These are phyloP conservation scores for Phytophthora sp. DNA, from an alignment of 352 stramenopile species.

Conservation along the genomic window DNA sequence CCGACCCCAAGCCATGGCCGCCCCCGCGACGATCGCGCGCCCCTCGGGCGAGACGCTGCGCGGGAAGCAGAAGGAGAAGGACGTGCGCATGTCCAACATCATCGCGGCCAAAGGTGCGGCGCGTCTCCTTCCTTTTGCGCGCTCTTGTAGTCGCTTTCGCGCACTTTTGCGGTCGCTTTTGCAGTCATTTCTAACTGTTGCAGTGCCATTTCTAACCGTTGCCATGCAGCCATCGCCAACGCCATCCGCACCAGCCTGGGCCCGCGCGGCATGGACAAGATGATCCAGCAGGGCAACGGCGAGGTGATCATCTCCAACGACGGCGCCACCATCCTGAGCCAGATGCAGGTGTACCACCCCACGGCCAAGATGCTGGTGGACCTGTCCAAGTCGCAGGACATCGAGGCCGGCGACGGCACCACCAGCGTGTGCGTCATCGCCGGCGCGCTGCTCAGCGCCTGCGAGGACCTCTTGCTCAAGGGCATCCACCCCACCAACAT, in stretches of 20 bases:
- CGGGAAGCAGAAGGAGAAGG: constrained; percentile 96
- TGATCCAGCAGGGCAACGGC: constrained; percentile 97
- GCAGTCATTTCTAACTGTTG: no score
- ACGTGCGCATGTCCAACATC: constrained; percentile 99
- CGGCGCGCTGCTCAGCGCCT: constrained; percentile 97
- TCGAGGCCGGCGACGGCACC: constrained; percentile 98
- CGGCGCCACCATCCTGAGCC: constrained; percentile 98
- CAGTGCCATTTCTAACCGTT: no score
- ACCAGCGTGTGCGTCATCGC: constrained; percentile 99
- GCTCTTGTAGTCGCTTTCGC: no score
- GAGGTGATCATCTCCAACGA: constrained; percentile 99
- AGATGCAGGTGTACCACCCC: constrained; percentile 99
- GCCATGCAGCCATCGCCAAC: constrained; percentile 94
- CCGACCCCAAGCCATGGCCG: constrained; percentile 20
- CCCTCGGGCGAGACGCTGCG: constrained; percentile 80
- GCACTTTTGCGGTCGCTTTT: no score
- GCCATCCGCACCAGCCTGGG: constrained; percentile 98
- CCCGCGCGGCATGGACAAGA: constrained; percentile 99
- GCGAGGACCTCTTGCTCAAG: constrained; percentile 90
- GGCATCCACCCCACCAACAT: constrained; percentile 99
- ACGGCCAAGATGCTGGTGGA: constrained; percentile 99
- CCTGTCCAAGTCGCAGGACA: constrained; percentile 99
- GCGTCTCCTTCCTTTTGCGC: no score
- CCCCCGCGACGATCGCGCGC: constrained; percentile 61
- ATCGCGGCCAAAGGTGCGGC: constrained; percentile 95